Base-by-base conservation (phyloP, 164 flowering plant genomes). In the Tetracentron sinense region DNA sequence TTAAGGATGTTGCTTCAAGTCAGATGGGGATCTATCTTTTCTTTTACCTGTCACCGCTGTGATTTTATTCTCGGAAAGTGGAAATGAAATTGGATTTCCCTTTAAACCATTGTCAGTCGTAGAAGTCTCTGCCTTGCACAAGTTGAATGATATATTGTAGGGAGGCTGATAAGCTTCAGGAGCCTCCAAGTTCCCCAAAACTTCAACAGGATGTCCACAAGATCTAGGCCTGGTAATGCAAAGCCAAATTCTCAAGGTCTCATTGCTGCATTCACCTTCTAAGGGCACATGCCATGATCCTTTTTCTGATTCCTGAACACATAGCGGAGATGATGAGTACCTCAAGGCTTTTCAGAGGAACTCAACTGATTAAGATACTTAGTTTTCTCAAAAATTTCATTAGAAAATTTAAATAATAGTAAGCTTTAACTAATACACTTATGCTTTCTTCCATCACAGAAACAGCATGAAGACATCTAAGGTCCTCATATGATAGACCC, bases 251-350 rank as follows among this genome's bases (percentile, higher is more conserved):
- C 80, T 74, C 26, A 55, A 69, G 19, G 78, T 60, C 69, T 79
- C 87, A 25, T 74, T 76, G 26, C 25, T 65, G 54, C 56, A 59
- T 35, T 77, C 78, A 7, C 66, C 72, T 21, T 74, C 72, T 19
- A 86, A 16, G 7, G 97, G 97, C 25, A 88, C 79, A 58, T 91
- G 95, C 97, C 97, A 91, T 20, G 83, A 74, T 58, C 97, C 94
- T 17, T 79, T 81, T 54, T 69, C 90, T 28, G 90, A 88, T 74
- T 90, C 97, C 94, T 90, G 80, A 30, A 78, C 27, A 57, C 11
- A 55, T 4, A 33, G 7, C 22, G 15, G 20, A 22, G 38, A 47
- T 6, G 26, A 56, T 53, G 12, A 42, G 47, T 30, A 12, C 10
- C 6, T 20, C 15, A 50, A 54, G 12, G 25, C 3, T 53, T 27